A percentile compares a stretch with the other conserved stretches of the same genome.
Conservation (phyloP, 441 rosid species). For the Populus hybrid region DNA sequence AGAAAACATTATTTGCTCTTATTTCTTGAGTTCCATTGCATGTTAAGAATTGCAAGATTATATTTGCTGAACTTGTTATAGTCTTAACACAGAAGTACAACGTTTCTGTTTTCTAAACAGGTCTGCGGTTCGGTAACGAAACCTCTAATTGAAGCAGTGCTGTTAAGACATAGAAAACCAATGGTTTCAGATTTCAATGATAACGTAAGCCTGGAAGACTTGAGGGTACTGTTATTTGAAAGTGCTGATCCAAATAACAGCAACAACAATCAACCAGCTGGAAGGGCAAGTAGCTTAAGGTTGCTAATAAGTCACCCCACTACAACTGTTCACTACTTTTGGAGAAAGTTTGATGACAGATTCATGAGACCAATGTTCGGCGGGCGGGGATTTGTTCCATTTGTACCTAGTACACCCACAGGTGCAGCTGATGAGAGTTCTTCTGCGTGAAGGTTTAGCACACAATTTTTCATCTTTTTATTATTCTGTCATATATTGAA, state of each 20-base stretch:
- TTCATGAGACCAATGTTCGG: constrained; percentile 78
- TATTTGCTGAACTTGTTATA: not conserved
- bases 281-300: constrained; percentile 39
- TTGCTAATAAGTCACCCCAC: constrained; percentile 47
- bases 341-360: constrained; percentile 69
- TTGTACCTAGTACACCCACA: constrained; percentile 72
- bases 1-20: not conserved
- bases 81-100: not conserved
- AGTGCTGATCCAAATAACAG: constrained; percentile 32
- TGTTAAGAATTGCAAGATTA: not conserved
- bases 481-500: not conserved
- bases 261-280: constrained; percentile 13
- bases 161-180: constrained; percentile 34
- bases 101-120: constrained; percentile 24
- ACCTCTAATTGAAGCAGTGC: constrained; percentile 53
- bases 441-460: constrained; percentile 6
- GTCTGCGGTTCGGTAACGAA: constrained; percentile 68
- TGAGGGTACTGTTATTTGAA: constrained; percentile 44
- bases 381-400: constrained; percentile 82
- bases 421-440: constrained; percentile 38
- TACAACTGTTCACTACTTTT: constrained; percentile 49
- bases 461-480: not conserved
- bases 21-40: not conserved
- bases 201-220: constrained; percentile 49
- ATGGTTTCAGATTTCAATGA: constrained; percentile 39